Percentiles rank a stretch among this genome's conserved stretches.
Evolutionary conservation across 768 basidiomycete genomes (phyloP).

Genomic region (Podaxis pistillaris): DNA sequence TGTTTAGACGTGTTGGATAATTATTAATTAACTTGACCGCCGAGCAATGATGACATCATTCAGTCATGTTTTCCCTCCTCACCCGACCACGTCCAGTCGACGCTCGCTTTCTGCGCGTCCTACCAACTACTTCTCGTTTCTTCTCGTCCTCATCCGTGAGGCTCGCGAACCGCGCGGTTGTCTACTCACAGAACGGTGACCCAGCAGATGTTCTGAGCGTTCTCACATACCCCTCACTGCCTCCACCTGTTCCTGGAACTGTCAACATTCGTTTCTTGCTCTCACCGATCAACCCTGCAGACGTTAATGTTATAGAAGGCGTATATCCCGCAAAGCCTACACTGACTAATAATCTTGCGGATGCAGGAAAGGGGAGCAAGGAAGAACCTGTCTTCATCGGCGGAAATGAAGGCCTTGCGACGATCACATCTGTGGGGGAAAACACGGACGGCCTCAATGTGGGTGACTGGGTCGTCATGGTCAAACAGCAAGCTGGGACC

Average conservation of each 20-base stretch:
- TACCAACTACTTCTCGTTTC: background rate
- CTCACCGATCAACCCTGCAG: constrained; percentile 79
- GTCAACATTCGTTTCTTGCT: constrained; percentile 67
- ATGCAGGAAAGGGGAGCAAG: constrained; percentile 29
- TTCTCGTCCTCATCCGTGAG: constrained; percentile 30
- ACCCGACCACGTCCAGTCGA: constrained; percentile 14
- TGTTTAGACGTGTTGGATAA: background rate
- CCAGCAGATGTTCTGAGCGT: constrained; percentile 59
- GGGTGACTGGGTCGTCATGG: constrained; percentile 77
- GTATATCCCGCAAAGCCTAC: constrained; percentile 72
- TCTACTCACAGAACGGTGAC: constrained; percentile 60
- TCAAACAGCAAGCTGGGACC: constrained; percentile 68
- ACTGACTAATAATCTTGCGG: constrained; percentile 32
- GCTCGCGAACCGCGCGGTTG: constrained; percentile 55
- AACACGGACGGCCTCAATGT: constrained; percentile 33
- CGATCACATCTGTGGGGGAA: constrained; percentile 59
- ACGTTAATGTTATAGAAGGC: constrained; percentile 79
- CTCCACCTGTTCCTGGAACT: constrained; percentile 52
- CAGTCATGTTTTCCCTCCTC: constrained; percentile 21
- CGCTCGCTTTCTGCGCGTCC: background rate
- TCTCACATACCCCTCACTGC: constrained; percentile 48
- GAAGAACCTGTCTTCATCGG: constrained; percentile 51
- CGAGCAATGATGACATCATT: constrained; percentile 11
- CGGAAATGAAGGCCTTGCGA: constrained; percentile 77
- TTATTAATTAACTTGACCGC: background rate